These are phyloP conservation scores for Backusella parvicylindrica DNA, from an alignment of 192 early-diverging fungal species.

Conservation along the genomic window DNA sequence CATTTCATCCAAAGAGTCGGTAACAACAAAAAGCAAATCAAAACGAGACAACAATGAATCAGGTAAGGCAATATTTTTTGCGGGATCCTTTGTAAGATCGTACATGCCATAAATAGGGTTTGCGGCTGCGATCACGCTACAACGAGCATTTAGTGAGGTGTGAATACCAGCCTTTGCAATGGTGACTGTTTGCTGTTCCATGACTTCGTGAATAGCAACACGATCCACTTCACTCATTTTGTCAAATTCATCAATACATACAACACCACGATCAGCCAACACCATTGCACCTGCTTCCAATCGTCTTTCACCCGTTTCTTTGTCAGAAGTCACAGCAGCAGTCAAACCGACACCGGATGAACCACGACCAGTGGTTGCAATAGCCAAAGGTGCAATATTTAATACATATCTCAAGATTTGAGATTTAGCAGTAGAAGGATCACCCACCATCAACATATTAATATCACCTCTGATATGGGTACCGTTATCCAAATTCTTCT, in stretches of 20 bases:
- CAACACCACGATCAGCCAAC: conserved; percentile 92
- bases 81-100: conserved; percentile 80
- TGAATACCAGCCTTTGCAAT: conserved; percentile 99
- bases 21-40: conserved; percentile 94
- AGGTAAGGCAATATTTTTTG: conserved; percentile 93
- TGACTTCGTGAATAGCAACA: conserved; percentile 99
- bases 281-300: conserved; percentile 99
- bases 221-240: conserved; percentile 98
- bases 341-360: conserved; percentile 97
- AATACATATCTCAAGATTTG: conserved; percentile 95
- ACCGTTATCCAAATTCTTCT: conserved; percentile 92
- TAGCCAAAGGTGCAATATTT: conserved; percentile 92
- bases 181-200: conserved; percentile 99
- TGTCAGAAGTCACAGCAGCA: conserved; percentile 92
- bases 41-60: conserved; percentile 97
- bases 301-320: conserved; percentile 90
- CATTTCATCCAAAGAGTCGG: conserved; percentile 85
- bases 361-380: conserved; percentile 96
- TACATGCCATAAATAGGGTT: conserved; percentile 95
- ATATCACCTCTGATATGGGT: conserved; percentile 97
- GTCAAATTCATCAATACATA: conserved; percentile 99
- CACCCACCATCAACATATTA: conserved; percentile 97
- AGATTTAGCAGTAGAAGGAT: conserved; percentile 99
- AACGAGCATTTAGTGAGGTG: conserved; percentile 95
- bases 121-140: conserved; percentile 95